phyloP scores from a whole-genome alignment of 176 grass and related monocot genomes.

The Dactylis glomerata region DNA sequence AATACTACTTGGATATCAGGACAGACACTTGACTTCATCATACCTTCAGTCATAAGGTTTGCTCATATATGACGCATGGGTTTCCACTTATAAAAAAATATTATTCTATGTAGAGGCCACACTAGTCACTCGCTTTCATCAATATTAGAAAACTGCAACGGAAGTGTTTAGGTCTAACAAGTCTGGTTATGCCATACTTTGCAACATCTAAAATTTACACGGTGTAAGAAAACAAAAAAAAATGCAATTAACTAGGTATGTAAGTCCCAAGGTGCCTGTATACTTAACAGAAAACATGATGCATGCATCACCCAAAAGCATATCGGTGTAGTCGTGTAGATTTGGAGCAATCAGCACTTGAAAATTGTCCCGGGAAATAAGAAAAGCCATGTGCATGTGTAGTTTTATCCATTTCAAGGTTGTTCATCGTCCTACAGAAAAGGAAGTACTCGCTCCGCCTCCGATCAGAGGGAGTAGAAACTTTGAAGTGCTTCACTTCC shows the following conservation, averaged over 20 bases:
- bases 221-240: background rate
- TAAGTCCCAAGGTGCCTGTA: background rate
- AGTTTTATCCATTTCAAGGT: constrained; percentile 6
- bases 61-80: background rate
- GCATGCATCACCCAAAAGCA: background rate
- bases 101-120: background rate
- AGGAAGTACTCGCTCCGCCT: no score
- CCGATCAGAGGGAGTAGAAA: no score
- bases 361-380: background rate
- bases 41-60: background rate
- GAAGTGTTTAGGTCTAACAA: background rate
- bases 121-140: background rate
- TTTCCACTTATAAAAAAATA: constrained; percentile 2
- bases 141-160: background rate
- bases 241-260: background rate
- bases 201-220: background rate
- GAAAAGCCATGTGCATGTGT: background rate
- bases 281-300: background rate
- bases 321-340: background rate
- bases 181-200: background rate
- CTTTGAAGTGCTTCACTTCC: background rate
- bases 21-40: constrained; percentile 7
- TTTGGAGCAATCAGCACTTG: background rate
- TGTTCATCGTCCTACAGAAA: background rate
- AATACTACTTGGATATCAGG: background rate